Evolutionary conservation across 306 rosid genomes (phyloP).

Genomic region (Trichosanthes truncata): DNA sequence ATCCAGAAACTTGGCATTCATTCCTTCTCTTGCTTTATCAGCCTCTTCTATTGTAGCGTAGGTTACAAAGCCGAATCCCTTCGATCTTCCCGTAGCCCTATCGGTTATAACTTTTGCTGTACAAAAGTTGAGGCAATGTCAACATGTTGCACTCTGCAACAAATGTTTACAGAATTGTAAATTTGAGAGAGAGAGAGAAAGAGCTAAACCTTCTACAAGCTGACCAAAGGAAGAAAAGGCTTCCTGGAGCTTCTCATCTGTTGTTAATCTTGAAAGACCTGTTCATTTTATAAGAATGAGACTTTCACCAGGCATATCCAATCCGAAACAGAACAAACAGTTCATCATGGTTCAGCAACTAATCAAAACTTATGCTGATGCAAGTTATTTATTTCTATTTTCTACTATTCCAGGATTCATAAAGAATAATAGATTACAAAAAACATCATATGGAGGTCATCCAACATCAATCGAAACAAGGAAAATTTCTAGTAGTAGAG

Average conservation of each 20-base stretch:
- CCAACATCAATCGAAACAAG: neutral
- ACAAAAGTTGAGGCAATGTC: slow-evolving; percentile 18
- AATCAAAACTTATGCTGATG: neutral
- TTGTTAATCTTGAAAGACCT: slow-evolving; percentile 83
- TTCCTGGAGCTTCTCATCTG: slow-evolving; percentile 68
- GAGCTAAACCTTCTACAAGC: slow-evolving; percentile 40
- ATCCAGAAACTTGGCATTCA: slow-evolving; percentile 89
- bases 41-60: slow-evolving; percentile 66
- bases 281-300: slow-evolving; percentile 10
- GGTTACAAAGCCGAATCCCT: slow-evolving; percentile 75
- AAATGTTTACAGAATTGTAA: neutral
- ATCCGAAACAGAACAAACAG: neutral
- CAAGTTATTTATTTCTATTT: neutral
- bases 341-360: neutral
- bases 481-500: no score
- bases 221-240: slow-evolving; percentile 78
- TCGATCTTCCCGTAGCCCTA: slow-evolving; percentile 75
- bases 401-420: neutral
- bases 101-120: slow-evolving; percentile 80
- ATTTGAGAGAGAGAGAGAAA: neutral
- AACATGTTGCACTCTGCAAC: neutral
- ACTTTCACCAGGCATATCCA: neutral
- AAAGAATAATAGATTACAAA: neutral
- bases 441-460: neutral
- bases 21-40: slow-evolving; percentile 67